Evolutionary conservation across 73 alveolate genomes (phyloP), one percentile per base, ranked within the genome.

Genomic region (Effrenium voratum): DNA sequence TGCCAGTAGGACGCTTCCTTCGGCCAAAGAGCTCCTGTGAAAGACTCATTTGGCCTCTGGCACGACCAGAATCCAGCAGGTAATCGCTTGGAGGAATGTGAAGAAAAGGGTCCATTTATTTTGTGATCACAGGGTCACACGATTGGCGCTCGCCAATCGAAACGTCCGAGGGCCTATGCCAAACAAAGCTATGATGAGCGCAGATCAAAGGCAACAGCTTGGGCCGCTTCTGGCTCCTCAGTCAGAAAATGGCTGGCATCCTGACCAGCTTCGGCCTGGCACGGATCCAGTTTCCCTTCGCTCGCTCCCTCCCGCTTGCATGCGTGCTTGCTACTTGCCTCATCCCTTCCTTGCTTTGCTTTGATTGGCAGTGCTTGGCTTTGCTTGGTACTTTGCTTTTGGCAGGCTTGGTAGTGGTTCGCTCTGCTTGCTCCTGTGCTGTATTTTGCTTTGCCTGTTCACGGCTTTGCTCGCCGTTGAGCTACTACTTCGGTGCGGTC

Each of bases 11-110:
- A 76, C 91, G 91, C 46, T 80, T 80, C 46, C 91, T 66, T 5
- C 91, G 68, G 28, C 30, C 30, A 32, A 80, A 80, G 46, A 80
- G 91, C 70, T 80, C 91, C 91, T 80, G 60, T 15, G 12, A 38
- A 19, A 8, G 19, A 8, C 63, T 12, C 26, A 8, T 8, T 19
- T 52, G 63, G 8, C 63, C 63, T 12, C 63, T 19, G 19, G n/a
- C n/a, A n/a, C n/a, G n/a, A n/a, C n/a, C n/a, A n/a, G n/a, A n/a
- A n/a, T n/a, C n/a, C n/a, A n/a, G n/a, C n/a, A n/a, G n/a, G n/a
- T n/a, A n/a, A n/a, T n/a, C 63, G 63, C 63, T 8, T 52, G 63
- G 19, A 52, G 63, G 63, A 52, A 52, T 8, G 19, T 8, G 63
- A 52, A 52, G 63, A 12, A 19, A 12, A 12, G 26, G 38, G n/a